These are phyloP conservation scores for Phyllosticta citribraziliensis DNA, from an alignment of 2,329 filamentous ascomycete genomes.

Conservation along the genomic window DNA sequence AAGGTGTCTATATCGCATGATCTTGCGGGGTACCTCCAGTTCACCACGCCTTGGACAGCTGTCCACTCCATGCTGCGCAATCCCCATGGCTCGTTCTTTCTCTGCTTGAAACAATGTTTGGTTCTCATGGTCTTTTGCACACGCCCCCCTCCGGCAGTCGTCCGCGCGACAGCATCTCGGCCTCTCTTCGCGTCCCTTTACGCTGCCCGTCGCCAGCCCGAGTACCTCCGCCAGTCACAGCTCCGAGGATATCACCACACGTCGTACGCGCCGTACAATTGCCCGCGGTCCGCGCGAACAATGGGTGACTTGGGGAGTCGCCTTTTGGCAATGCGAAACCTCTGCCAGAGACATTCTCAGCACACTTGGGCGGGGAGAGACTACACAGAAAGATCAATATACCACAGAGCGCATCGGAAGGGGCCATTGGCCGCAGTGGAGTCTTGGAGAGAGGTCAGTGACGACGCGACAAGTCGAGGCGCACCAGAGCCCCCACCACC, in stretches of 20 bases:
- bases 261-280: slow-evolving; percentile 7
- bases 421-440: slow-evolving; percentile 9
- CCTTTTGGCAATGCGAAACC: slow-evolving; percentile 43
- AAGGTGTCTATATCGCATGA: not conserved
- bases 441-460: slow-evolving; percentile 11
- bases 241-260: slow-evolving; percentile 16
- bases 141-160: slow-evolving; percentile 43
- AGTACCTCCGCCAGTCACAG: slow-evolving; percentile 1
- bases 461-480: not conserved
- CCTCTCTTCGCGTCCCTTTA: slow-evolving; percentile 26
- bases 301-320: slow-evolving; percentile 45
- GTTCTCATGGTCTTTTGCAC: slow-evolving; percentile 54
- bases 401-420: slow-evolving; percentile 17
- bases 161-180: slow-evolving; percentile 33
- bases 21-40: not conserved
- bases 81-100: not conserved
- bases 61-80: not conserved
- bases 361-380: slow-evolving; percentile 18
- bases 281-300: slow-evolving; percentile 23
- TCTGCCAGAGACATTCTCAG: slow-evolving; percentile 40
- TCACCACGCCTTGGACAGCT: slow-evolving; percentile 1
- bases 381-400: slow-evolving; percentile 5
- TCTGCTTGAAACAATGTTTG: slow-evolving; percentile 46
- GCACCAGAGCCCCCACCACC: not conserved
- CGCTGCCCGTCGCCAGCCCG: slow-evolving; percentile 13